Evolutionary conservation across 73 alveolate species (phyloP), one percentile per base, ranked within the genome.

Genomic region (Stentor coeruleus): DNA sequence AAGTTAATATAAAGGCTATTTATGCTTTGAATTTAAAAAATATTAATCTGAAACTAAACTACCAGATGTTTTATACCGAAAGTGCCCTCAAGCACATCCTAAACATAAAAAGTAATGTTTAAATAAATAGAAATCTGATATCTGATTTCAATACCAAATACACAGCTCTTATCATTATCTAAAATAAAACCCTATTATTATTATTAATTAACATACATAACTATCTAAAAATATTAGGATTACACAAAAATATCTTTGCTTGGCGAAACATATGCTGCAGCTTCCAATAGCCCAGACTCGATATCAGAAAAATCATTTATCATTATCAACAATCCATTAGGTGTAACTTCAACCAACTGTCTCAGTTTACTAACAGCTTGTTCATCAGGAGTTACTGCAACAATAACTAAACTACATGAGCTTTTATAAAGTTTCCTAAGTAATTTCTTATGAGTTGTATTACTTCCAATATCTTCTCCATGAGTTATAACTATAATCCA

Each of bases 401-500:
- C 66, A 49, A 49, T 20, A 6, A 49, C 66, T 11, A 49, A 20
- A 20, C 20, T 49, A 11, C 28, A 6, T 11, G 66, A 49, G 66
- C 66, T 49, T 20, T 6, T 11, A 20, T 49, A 49, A 11, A 49
- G 20, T 20, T 49, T 49, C 20, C 66, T 49, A 20, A 49, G 66
- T 11, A 66, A 33, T 66, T 66, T 66, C 33, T 66, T 40, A 20
- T 20, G 79, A 20, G n/a, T 66, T 20, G 33, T 33, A 26, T 66
- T 33, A 66, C 79, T 66, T 31, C 79, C 79, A 20, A 28, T 66
- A 20, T 66, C 79, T 66, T 66, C 79, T 66, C 79, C 79, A 66
- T 33, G n/a, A 1, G 79, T 66, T 14, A 66, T 66, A 20, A 66
- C 79, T 28, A 66, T 20, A 66, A 66, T 2, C 79, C 79, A 66